Base-by-base conservation (phyloP, 2,329 filamentous ascomycete genomes). In the Trichoderma sp. region DNA sequence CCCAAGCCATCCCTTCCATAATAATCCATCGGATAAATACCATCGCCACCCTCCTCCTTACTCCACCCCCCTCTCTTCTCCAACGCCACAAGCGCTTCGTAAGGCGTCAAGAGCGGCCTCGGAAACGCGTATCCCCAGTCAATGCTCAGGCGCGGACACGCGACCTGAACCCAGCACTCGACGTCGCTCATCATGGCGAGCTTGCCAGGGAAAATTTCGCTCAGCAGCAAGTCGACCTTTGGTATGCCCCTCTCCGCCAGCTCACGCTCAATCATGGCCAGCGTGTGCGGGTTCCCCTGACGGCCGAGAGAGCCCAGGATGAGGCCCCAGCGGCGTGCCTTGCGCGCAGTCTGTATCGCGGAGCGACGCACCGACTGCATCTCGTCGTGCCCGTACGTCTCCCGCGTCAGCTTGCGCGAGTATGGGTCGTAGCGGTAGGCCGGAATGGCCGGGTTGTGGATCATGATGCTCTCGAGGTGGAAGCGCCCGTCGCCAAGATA, bases 41-140 rank as follows among this genome's bases (percentile, higher is more conserved):
- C 90, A 64, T 81, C 66, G 7, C 67, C 60, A 12, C 66, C 66
- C 19, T 67, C 65, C 39, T 69, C 65, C 17, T 65, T 83, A 17
- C 82, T 88, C 91, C 88, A 96, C 55, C 90, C 90, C 70, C 95
- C 85, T 69, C 85, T 86, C 67, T 88, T 88, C 3, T 90, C 93
- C 55, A 99, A 78, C n/a, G 92, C 91, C 41, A 99, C 89, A 66
- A 98, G 83, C 7, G 95, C 95, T 79, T 99, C 95, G 71, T 99
- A 97, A 2, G 95, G 94, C 60, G 94, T 98, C 74, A 99, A 78
- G 66, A 99, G 76, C 55, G 95, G 95, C 54, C 91, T 81, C 1
- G 92, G 86, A 74, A 99, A 99, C 0, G 95, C 95, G 79, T 98
- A 98, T 0, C 95, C 95, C 95, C 95, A 99, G 78, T 99, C 95